Conservation (phyloP, 2,329 filamentous ascomycete genomes). For the Fusarium annulatum region DNA sequence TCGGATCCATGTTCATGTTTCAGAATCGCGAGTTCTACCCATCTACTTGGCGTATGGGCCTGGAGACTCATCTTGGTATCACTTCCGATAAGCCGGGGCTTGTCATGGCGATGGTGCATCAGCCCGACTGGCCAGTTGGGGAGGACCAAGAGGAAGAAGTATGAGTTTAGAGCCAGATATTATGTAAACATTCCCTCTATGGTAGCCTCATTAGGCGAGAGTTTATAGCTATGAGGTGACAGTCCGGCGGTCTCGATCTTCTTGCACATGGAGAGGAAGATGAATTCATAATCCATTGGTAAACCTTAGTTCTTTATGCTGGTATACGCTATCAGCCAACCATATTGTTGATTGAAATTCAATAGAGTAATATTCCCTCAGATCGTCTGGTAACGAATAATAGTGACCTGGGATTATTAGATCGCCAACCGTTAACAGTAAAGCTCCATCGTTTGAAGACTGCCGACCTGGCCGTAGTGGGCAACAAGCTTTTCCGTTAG, state of each 20-base stretch:
- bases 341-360: no score
- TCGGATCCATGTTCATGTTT: constrained; percentile 30
- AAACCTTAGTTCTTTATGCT: no score
- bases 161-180: neutral
- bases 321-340: no score
- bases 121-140: constrained; percentile 14
- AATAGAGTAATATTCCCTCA: no score
- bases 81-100: constrained; percentile 12
- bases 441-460: neutral
- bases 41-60: constrained; percentile 13
- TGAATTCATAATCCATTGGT: no score
- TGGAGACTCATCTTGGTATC: constrained; percentile 29
- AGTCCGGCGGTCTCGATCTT: no score
- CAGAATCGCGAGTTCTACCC: constrained; percentile 5
- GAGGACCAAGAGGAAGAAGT: constrained; percentile 9
- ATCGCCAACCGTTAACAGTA: neutral
- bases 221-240: no score
- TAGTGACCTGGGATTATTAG: neutral
- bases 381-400: neutral
- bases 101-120: constrained; percentile 19
- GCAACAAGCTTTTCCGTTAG: neutral
- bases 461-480: neutral
- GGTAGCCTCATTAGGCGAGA: no score
- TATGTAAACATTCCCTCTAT: no score
- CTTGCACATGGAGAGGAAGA: no score